Base-by-base conservation (phyloP, 208 protist species). In the Acanthamoeba healyi region DNA sequence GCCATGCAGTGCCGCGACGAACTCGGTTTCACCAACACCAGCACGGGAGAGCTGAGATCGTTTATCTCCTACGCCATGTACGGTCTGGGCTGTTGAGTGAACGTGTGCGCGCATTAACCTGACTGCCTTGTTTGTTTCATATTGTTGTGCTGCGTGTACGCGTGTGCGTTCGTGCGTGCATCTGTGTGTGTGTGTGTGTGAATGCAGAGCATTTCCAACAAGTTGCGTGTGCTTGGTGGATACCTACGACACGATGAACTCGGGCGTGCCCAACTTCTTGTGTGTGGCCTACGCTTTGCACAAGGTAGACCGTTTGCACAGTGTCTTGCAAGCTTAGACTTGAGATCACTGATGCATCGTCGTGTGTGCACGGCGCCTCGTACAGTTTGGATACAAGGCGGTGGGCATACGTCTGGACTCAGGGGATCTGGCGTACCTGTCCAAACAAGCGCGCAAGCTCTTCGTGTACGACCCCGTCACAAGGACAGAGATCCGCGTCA, bases 221-320 rank as follows among this genome's bases (percentile, higher is more conserved):
- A 93, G 61, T 17, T 98, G 98, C 84, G 58, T 99, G 0, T 98
- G 98, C 40, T 95, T 99, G 17, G 97, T 99, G 0, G 98, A 99
- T 93, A 99, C 98, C 1, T 99, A 99, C 90, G 95, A 98, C 87
- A 98, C 98, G 3, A 40, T 99, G 10, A 77, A 97, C 19, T 96
- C 92, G 17, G 98, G 97, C 56, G 94, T 98, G 4, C 88, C 65
- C 22, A 98, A 98, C 93, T 98, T 98, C 92, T 26, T 98, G 0
- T 77, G 58, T 44, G 96, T 98, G 10, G 93, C 97, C 1, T 94
- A 96, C 32, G 97, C 97, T 15, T 79, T 98, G 44, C 84, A 72
- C 84, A 86, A 86, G 77, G 77, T 86, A 79, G 6, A 7, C 10
- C 32, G 12, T 40, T 36, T 1, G 32, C 65, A 34, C 14, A 6